Conservation (phyloP, 495 filamentous ascomycete species). For the Umbilicaria muhlenbergii region DNA sequence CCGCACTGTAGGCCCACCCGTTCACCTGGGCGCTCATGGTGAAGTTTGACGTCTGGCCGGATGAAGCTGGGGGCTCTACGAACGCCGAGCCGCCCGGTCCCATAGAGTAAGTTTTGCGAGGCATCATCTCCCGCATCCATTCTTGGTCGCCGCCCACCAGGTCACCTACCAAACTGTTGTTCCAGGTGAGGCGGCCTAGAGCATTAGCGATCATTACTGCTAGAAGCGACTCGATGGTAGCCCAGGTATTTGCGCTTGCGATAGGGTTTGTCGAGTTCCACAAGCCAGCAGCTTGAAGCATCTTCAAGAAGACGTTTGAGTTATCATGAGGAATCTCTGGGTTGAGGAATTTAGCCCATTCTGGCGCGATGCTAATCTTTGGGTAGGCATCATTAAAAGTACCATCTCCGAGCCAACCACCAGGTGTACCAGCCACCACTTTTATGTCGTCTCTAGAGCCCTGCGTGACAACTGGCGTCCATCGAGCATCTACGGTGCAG, state of each 20-base stretch:
- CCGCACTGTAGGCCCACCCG: conserved; percentile 1
- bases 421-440: background rate
- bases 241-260: background rate
- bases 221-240: conserved; percentile 1
- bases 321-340: background rate
- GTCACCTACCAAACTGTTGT: background rate
- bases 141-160: background rate
- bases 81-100: conserved; percentile 2
- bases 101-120: background rate
- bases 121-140: background rate
- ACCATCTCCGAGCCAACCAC: background rate
- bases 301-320: background rate
- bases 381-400: background rate
- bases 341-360: conserved; percentile 1
- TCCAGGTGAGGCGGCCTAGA: background rate
- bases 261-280: background rate
- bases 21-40: background rate
- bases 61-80: background rate
- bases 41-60: background rate
- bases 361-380: background rate
- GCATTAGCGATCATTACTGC: background rate
- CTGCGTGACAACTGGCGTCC: background rate
- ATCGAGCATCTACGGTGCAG: conserved; percentile 1
- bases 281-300: background rate
- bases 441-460: background rate